Percentiles rank a stretch among this genome's conserved stretches.
Conservation (phyloP, 306 rosid species). For the Malus orientalis region DNA sequence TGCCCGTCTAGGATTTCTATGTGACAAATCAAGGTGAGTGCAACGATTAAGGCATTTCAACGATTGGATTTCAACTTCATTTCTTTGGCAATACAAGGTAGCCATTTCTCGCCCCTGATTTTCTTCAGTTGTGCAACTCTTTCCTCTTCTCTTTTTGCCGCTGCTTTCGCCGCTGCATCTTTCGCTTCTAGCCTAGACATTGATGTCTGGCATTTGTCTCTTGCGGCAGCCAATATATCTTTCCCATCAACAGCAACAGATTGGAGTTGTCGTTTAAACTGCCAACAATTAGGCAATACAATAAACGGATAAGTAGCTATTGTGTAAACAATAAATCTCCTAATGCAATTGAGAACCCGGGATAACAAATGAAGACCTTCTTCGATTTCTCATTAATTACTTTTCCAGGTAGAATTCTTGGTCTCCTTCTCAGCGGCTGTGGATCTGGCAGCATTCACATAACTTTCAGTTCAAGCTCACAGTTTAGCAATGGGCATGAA, state of each 20-base stretch:
- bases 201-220: slow-evolving; percentile 41
- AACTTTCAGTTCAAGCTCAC: slow-evolving; percentile 17
- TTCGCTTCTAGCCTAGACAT: slow-evolving; percentile 57
- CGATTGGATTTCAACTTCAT: slow-evolving; percentile 23
- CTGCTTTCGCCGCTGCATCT: slow-evolving; percentile 60
- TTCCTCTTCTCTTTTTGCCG: slow-evolving; percentile 66
- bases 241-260: slow-evolving; percentile 58
- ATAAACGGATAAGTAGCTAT: not conserved
- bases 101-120: slow-evolving; percentile 89
- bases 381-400: slow-evolving; percentile 79
- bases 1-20: not conserved
- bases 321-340: not conserved
- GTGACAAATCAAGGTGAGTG: not conserved
- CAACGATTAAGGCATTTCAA: slow-evolving; percentile 15
- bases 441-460: slow-evolving; percentile 48
- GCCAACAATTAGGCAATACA: slow-evolving; percentile 21
- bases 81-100: slow-evolving; percentile 74
- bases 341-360: not conserved
- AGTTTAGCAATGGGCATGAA: slow-evolving; percentile 8
- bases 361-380: slow-evolving; percentile 44
- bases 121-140: slow-evolving; percentile 66
- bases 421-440: slow-evolving; percentile 52
- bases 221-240: slow-evolving; percentile 57
- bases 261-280: slow-evolving; percentile 54
- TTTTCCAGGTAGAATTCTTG: slow-evolving; percentile 69